These are phyloP conservation scores for Vicia sativa DNA, from an alignment of 306 rosid species.

Conservation along the genomic window DNA sequence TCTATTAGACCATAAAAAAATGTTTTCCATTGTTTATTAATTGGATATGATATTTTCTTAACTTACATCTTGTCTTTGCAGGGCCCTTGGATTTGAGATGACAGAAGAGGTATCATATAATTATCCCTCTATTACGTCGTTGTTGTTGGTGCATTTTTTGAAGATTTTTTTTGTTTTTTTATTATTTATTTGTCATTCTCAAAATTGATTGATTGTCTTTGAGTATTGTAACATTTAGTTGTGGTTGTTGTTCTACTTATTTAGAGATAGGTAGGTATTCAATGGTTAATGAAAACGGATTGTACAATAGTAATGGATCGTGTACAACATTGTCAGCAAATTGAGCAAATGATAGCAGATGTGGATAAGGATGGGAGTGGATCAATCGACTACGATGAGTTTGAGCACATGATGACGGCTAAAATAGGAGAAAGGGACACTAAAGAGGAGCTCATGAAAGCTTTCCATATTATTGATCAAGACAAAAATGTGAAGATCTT, in stretches of 20 bases:
- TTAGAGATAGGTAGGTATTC: slow-evolving; percentile 11
- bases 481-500: slow-evolving; percentile 63
- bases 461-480: slow-evolving; percentile 76
- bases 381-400: slow-evolving; percentile 87
- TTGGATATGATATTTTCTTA: slow-evolving; percentile 10
- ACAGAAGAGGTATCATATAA: slow-evolving; percentile 70
- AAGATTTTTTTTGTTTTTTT: no score
- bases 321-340: slow-evolving; percentile 59
- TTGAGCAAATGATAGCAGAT: slow-evolving; percentile 87
- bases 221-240: slow-evolving; percentile 1
- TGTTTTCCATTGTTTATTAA: slow-evolving; percentile 23
- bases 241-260: slow-evolving; percentile 5
- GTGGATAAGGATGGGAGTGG: slow-evolving; percentile 98
- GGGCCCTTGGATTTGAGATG: slow-evolving; percentile 99
- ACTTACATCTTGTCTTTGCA: slow-evolving; percentile 48
- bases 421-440: slow-evolving; percentile 96
- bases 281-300: slow-evolving; percentile 12
- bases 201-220: no score
- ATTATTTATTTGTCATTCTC: no score
- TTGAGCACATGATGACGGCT: slow-evolving; percentile 91
- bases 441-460: slow-evolving; percentile 93
- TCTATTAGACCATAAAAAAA: no score
- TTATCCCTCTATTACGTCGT: no score
- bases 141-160: no score
- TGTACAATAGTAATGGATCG: slow-evolving; percentile 7